These are phyloP conservation scores for Leishmania martiniquensis DNA, from an alignment of 208 protist genomes.

Conservation along the genomic window DNA sequence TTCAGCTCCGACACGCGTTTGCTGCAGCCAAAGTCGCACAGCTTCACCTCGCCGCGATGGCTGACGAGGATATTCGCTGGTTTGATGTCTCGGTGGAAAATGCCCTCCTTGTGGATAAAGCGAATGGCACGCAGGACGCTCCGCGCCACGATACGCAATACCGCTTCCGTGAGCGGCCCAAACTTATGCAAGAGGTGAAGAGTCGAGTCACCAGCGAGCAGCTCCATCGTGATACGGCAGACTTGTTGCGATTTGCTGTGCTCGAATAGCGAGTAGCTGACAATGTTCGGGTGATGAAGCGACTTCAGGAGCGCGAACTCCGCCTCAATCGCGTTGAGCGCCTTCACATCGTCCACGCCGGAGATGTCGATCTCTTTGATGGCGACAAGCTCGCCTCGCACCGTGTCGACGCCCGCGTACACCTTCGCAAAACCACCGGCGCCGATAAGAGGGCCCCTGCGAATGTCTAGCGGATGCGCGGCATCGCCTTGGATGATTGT, in stretches of 20 bases:
- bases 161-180: conserved; percentile 79
- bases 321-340: conserved; percentile 67
- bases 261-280: conserved; percentile 89
- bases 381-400: conserved; percentile 82
- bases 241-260: conserved; percentile 85
- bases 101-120: conserved; percentile 91
- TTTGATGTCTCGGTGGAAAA: conserved; percentile 94
- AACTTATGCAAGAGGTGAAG: conserved; percentile 77
- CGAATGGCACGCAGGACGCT: conserved; percentile 75
- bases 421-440: conserved; percentile 88
- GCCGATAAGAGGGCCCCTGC: conserved; percentile 76
- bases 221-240: conserved; percentile 91
- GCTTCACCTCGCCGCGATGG: conserved; percentile 83
- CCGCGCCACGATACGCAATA: conserved; percentile 75
- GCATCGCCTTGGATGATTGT: conserved; percentile 73
- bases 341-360: conserved; percentile 71
- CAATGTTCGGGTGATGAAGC: conserved; percentile 89
- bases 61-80: conserved; percentile 92
- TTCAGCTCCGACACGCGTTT: conserved; percentile 88
- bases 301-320: conserved; percentile 89
- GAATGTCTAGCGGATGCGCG: conserved; percentile 69
- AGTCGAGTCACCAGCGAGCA: conserved; percentile 87
- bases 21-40: conserved; percentile 93
- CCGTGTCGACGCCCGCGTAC: conserved; percentile 80
- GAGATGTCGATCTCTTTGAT: conserved; percentile 91